Evolutionary conservation across 75 land plant genomes (phyloP), one percentile per base, ranked within the genome.

Genomic region (Larix kaempferi): DNA sequence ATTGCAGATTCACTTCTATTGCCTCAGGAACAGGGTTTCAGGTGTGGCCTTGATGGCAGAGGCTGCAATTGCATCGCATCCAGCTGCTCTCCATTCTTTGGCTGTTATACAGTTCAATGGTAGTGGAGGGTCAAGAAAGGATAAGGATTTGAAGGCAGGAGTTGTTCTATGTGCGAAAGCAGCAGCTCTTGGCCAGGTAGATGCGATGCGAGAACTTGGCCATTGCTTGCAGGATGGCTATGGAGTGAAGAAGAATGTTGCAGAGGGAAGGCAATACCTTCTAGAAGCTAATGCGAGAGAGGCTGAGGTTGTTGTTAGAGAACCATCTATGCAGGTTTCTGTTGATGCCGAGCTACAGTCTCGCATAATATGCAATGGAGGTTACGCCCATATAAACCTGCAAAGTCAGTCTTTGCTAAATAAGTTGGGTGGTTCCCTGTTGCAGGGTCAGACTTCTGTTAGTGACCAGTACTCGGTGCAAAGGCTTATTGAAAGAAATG

Each of bases 181-280:
- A 22, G 84, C 84, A 22, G 62, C 84, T 5, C 76, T 80, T n/a
- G 84, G 84, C 17, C 83, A 79, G 33, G 69, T 82, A 39, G 84
- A 82, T 80, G 84, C 84, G 21, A 82, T 82, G 61, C 27, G 84
- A 55, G 84, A 82, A 76, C 84, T 82, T 26, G 84, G 84, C 29
- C 84, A 82, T 79, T 82, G 84, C 39, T 64, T 82, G 41, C 84
- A 82, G 56, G 84, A 82, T 69, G 84, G 84, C 1, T 82, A 82
- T 59, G 84, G 84, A 5, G 77, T 82, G 15, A 35, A 23, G 29
- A 52, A 74, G 66, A 83, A 74, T 76, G 41, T 80, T 17, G 54
- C 54, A 23, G 76, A 83, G n/a, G 84, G 83, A 17, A 23, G 84
- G 35, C 16, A 56, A 41, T 67, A 80, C n/a, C 76, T 83, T 21